Conservation (phyloP, 2,329 filamentous ascomycete genomes). For the Penicillium corylophilum region DNA sequence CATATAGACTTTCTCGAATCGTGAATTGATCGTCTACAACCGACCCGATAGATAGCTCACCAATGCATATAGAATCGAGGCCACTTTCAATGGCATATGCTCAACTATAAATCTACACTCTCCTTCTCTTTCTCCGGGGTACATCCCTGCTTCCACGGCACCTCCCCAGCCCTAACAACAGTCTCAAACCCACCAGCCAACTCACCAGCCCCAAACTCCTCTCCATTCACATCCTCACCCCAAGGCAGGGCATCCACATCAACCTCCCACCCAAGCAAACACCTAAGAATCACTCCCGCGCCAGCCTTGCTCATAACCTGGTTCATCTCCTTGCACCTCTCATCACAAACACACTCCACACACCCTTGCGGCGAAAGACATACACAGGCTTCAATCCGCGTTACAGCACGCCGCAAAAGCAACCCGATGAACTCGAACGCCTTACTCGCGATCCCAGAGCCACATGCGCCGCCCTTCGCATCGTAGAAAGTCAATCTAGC, state of each 20-base stretch:
- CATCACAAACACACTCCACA: conserved; percentile 83
- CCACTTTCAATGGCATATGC: not conserved
- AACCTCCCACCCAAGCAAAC: conserved; percentile 71
- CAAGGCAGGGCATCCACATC: conserved; percentile 83
- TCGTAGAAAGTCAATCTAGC: conserved; percentile 93
- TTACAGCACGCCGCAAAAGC: conserved; percentile 71
- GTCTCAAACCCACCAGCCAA: conserved; percentile 76
- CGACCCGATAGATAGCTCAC: not conserved
- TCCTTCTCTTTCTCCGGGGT: conserved; percentile 3
- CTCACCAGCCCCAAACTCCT: conserved; percentile 51
- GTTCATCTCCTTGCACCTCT: conserved; percentile 81
- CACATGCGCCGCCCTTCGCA: conserved; percentile 80
- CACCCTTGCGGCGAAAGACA: conserved; percentile 71
- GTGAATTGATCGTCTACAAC: not conserved
- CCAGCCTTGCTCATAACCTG: conserved; percentile 93
- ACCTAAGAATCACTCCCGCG: conserved; percentile 75
- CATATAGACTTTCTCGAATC: not conserved
- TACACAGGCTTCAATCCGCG: conserved; percentile 71
- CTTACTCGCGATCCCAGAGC: conserved; percentile 84
- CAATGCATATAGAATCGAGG: not conserved
- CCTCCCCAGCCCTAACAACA: conserved; percentile 69
- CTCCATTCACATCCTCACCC: conserved; percentile 77
- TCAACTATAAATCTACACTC: not conserved
- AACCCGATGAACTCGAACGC: conserved; percentile 90
- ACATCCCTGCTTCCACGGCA: conserved; percentile 43